A percentile compares a stretch with the other conserved stretches of the same genome.
Evolutionary conservation across 352 stramenopile genomes (phyloP).

Genomic region (Peronosclerospora sorghi): DNA sequence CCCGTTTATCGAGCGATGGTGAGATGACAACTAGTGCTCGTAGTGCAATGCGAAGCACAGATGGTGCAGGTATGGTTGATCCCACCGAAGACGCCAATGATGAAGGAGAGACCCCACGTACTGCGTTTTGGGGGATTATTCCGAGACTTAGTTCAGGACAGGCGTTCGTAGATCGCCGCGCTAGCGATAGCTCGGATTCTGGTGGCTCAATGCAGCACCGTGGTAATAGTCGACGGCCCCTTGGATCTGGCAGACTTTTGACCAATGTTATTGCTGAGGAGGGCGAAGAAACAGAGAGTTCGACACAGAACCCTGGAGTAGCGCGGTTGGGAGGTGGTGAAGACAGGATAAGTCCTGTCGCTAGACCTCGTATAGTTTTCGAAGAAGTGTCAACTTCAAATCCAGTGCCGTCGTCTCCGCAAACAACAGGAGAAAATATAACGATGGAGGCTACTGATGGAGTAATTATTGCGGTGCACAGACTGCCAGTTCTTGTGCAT

Average conservation of each 20-base stretch:
- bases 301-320: slow-evolving; percentile 2
- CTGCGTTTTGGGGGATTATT: slow-evolving; percentile 45
- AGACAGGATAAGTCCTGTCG: slow-evolving; percentile 24
- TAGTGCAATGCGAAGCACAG: not conserved
- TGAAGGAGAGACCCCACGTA: slow-evolving; percentile 11
- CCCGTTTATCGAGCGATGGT: slow-evolving; percentile 14
- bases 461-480: slow-evolving; percentile 94
- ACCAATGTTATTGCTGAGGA: slow-evolving; percentile 50
- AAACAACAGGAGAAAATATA: slow-evolving; percentile 29
- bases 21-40: slow-evolving; percentile 1
- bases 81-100: slow-evolving; percentile 5
- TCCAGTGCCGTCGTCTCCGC: slow-evolving; percentile 39
- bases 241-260: slow-evolving; percentile 16
- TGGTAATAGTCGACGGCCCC: slow-evolving; percentile 3
- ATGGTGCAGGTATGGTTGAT: not conserved
- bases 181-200: slow-evolving; percentile 31
- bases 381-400: slow-evolving; percentile 32
- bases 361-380: slow-evolving; percentile 31
- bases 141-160: slow-evolving; percentile 73
- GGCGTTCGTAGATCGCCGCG: slow-evolving; percentile 69
- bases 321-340: slow-evolving; percentile 3
- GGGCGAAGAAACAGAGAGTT: slow-evolving; percentile 3
- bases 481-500: slow-evolving; percentile 90
- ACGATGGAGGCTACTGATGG: slow-evolving; percentile 90
- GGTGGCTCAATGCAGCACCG: slow-evolving; percentile 11